Percentiles rank a stretch among this genome's conserved stretches.
Conservation (phyloP, 352 stramenopile species). For the Phytopythium chamaehyphon region DNA sequence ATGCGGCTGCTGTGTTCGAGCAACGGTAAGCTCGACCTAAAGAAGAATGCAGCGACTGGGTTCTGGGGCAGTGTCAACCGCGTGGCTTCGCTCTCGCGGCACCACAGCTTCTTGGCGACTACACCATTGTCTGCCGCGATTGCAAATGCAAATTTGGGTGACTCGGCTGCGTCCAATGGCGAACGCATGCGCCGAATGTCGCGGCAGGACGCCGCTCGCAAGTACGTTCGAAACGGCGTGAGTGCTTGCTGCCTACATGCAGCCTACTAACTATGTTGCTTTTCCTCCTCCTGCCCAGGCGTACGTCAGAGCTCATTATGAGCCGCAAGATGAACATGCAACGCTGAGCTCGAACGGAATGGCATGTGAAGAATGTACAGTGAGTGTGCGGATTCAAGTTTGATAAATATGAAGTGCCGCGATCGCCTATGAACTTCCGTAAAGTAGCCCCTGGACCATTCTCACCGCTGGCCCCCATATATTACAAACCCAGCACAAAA, state of each 20-base stretch:
- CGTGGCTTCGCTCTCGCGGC: constrained; percentile 75
- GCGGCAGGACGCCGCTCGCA: constrained; percentile 67
- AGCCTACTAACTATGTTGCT: constrained; percentile 7
- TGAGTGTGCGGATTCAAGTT: background rate
- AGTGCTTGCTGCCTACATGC: background rate
- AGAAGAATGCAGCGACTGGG: constrained; percentile 83
- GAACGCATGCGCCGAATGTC: constrained; percentile 61
- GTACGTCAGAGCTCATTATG: constrained; percentile 85
- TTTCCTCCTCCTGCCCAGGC: constrained; percentile 29
- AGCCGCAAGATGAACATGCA: constrained; percentile 61
- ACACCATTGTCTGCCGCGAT: constrained; percentile 40
- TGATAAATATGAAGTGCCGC: constrained; percentile 1
- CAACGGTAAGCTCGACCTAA: constrained; percentile 85
- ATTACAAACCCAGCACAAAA: too few species aligned
- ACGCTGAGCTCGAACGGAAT: constrained; percentile 18
- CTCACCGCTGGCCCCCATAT: background rate
- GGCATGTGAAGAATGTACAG: background rate
- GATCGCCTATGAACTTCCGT: too few species aligned
- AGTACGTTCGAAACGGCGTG: constrained; percentile 32
- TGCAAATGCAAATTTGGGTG: constrained; percentile 22
- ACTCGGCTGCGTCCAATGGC: constrained; percentile 10
- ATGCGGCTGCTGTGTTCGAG: constrained; percentile 82
- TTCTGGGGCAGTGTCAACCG: constrained; percentile 85
- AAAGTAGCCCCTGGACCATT: too few species aligned
- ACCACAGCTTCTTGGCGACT: constrained; percentile 81